Evolutionary conservation across 2,329 filamentous ascomycete genomes (phyloP), one percentile per base, ranked within the genome.

Genomic region (Xylariaceae sp.): DNA sequence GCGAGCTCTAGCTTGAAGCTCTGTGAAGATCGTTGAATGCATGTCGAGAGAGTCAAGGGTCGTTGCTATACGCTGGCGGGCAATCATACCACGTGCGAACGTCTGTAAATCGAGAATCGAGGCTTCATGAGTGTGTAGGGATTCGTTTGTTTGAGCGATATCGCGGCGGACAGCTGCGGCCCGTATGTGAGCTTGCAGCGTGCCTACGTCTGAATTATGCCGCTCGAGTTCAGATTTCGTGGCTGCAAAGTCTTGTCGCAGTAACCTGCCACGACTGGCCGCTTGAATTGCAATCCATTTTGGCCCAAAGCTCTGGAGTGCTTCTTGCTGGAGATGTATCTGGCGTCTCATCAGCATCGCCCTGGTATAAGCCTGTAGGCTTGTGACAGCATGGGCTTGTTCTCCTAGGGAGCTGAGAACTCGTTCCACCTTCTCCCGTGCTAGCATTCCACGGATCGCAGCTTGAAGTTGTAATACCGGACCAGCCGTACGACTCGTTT

Each of bases 1-100:
- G 62, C 90, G 83, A 23, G 84, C 82, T 40, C 82, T 78, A 17
- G 86, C 83, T 71, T 96, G 91, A 1, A 96, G 78, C 21, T 80
- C 76, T 17, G 77, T 81, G 48, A 91, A 84, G 6, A 79, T 75
- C 1, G 78, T 68, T 7, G 81, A 80, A 65, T 91, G 80, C 39
- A 77, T 77, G 51, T 85, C 78, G 17, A 96, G 79, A 3, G 81
- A 78, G 39, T 82, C 74, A 29, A 79, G 75, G 19, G 86, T 79
- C 9, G 72, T 72, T 7, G 77, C 75, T 26, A 86, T 67, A 14
- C 75, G 77, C 48, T 76, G 76, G 49, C 87, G 80, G 61, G 82
- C 75, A 29, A 88, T 75, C 80, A 87, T 85, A 41, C 86, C 88
- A 57, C 88, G 81, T 48, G 84, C 78, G 9, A 78, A 73, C 4